Base-by-base conservation (phyloP, 169 alveolate species). In the Cystoisospora suis region DNA sequence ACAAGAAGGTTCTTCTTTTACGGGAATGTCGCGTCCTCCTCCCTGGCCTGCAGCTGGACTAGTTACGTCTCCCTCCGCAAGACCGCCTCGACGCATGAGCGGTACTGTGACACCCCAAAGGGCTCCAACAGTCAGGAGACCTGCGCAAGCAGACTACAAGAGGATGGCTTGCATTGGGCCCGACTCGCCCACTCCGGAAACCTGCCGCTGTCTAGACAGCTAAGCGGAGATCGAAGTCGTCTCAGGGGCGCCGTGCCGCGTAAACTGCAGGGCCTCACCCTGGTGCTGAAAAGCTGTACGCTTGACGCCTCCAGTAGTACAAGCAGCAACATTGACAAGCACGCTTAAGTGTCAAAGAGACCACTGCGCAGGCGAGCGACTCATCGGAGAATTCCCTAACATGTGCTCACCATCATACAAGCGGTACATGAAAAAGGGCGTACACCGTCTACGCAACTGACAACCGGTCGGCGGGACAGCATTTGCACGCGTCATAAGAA, bases 101-200 rank as follows among this genome's bases (percentile, higher is more conserved):
- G 89, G 89, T 42, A 59, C 36, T 36, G 89, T 58, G 45, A 38
- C 61, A 7, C 89, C 89, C 89, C 89, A 83, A 45, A 83, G 77
- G 34, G 47, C 34, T 0, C 89, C 89, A 3, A 83, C 89, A 5
- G 46, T 44, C 65, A 83, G n/a, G 32, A 83, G 46, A 40, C 89
- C 89, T 83, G 45, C 65, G 23, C 29, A n/a, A n/a, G n/a, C n/a
- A n/a, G n/a, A n/a, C n/a, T n/a, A n/a, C n/a, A n/a, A n/a, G n/a
- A n/a, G n/a, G n/a, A n/a, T n/a, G n/a, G n/a, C n/a, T n/a, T n/a
- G n/a, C n/a, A n/a, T n/a, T n/a, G n/a, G n/a, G n/a, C n/a, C n/a
- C n/a, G n/a, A n/a, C n/a, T n/a, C n/a, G n/a, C n/a, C n/a, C n/a
- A n/a, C n/a, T n/a, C n/a, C n/a, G n/a, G n/a, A n/a, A n/a, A n/a